phyloP scores from a whole-genome alignment of 176 grass and related monocot species.

The Oryza meyeriana region DNA sequence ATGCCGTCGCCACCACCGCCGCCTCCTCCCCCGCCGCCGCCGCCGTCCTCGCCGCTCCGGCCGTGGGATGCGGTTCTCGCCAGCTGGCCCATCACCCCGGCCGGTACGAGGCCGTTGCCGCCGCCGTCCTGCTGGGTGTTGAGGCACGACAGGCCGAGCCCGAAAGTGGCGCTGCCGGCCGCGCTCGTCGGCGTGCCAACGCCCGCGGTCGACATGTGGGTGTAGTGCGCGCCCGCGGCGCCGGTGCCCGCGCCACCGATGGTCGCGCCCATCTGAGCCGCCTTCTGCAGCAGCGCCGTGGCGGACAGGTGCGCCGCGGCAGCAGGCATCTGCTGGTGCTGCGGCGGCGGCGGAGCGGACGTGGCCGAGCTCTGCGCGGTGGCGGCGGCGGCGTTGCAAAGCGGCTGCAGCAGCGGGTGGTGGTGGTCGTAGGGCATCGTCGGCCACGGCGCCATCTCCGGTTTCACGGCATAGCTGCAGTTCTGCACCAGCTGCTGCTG shows the following conservation, averaged over 20 bases:
- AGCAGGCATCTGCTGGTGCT: not conserved
- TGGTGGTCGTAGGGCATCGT: conserved; percentile 35
- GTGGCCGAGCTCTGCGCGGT: conserved; percentile 30
- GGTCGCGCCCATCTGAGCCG: conserved; percentile 94
- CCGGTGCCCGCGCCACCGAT: conserved; percentile 37
- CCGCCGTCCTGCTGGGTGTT: conserved; percentile 9
- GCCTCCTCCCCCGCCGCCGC: not conserved
- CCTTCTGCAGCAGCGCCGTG: conserved; percentile 89
- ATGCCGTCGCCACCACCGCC: conserved; percentile 39
- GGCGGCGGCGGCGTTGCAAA: conserved; percentile 19
- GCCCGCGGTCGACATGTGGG: conserved; percentile 47
- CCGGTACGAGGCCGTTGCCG: not conserved
- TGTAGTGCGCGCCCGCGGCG: conserved; percentile 26
- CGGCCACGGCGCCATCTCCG: conserved; percentile 50
- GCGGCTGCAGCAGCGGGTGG: conserved; percentile 27
- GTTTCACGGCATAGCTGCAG: conserved; percentile 51
- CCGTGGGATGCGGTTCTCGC: conserved; percentile 27
- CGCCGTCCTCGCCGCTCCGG: conserved; percentile 33
- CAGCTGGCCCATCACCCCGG: conserved; percentile 9
- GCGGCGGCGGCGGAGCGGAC: conserved; percentile 5
- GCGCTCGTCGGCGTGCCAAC: conserved; percentile 8
- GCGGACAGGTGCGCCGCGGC: conserved; percentile 76
- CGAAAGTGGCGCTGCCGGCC: not conserved
- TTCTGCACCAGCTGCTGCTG: not conserved
- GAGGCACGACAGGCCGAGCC: conserved; percentile 42